Conservation (phyloP, 176 grass and related monocot species). For the Oryza nivara region DNA sequence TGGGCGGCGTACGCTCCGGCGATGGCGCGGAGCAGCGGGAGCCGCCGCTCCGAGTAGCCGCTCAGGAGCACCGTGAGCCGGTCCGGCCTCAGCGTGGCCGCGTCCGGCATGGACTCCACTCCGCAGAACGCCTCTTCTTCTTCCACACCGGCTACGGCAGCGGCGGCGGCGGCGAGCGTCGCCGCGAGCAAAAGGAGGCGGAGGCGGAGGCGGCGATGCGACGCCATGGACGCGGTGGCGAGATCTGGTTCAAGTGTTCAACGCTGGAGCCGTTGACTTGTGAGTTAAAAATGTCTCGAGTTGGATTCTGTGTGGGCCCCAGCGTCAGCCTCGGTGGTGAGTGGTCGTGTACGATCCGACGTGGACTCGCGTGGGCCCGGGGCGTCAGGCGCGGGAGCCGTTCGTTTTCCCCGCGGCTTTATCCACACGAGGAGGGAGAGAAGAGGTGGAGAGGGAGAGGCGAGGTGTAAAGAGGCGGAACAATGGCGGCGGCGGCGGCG, state of each 20-base stretch:
- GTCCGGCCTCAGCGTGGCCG: slow-evolving; percentile 46
- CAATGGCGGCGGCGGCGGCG: slow-evolving; percentile 38
- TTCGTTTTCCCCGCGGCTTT: slow-evolving; percentile 25
- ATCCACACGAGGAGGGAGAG: slow-evolving; percentile 20
- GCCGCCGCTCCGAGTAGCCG: slow-evolving; percentile 70
- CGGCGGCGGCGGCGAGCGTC: not conserved
- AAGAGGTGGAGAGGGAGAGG: slow-evolving; percentile 17
- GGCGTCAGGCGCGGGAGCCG: not conserved
- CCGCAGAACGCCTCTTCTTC: slow-evolving; percentile 38
- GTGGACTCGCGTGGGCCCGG: slow-evolving; percentile 10
- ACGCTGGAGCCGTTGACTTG: slow-evolving; percentile 7
- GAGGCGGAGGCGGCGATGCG: slow-evolving; percentile 17
- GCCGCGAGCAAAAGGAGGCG: slow-evolving; percentile 30
- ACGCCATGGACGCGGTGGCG: slow-evolving; percentile 33
- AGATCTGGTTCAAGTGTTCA: slow-evolving; percentile 34
- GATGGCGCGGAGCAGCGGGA: slow-evolving; percentile 70
- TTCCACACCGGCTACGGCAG: not conserved
- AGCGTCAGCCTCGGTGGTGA: not conserved
- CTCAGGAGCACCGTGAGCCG: slow-evolving; percentile 78
- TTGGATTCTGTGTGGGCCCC: not conserved
- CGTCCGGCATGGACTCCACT: slow-evolving; percentile 34
- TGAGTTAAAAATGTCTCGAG: not conserved
- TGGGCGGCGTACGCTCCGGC: slow-evolving; percentile 54
- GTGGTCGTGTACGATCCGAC: not conserved
- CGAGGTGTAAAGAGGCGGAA: not conserved